Conservation (phyloP, 768 basidiomycete species). For the Hirschioporus abietinus region DNA sequence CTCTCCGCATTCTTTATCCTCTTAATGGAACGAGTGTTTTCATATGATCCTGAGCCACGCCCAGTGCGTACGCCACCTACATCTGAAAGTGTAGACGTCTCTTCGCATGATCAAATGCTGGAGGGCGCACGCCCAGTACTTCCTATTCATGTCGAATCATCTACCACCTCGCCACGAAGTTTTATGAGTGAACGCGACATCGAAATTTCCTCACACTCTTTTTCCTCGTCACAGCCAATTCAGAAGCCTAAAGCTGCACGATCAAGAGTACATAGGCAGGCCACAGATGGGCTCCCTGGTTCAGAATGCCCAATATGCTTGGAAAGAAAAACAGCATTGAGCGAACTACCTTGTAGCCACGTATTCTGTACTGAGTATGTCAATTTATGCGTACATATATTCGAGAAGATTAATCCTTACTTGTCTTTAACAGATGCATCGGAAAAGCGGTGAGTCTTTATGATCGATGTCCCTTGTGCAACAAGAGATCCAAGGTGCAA, state of each 20-base stretch:
- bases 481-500: neutral
- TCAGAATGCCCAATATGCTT: neutral
- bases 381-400: neutral
- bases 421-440: neutral
- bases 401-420: neutral
- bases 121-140: neutral
- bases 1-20: neutral
- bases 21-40: neutral
- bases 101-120: neutral
- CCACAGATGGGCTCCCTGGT: neutral
- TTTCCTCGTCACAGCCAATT: neutral
- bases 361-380: neutral
- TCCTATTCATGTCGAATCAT: neutral
- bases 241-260: neutral
- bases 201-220: neutral
- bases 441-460: neutral
- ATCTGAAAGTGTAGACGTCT: neutral
- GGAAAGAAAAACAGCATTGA: neutral
- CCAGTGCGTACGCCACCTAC: neutral
- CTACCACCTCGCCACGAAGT: neutral
- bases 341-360: neutral
- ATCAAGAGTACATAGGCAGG: neutral
- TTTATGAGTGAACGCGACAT: neutral
- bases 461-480: neutral
- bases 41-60: too few species aligned